A percentile compares a stretch with the other conserved stretches of the same genome.
Evolutionary conservation across 345 rosid species (phyloP).

Genomic region (Odontarrhena argentea): DNA sequence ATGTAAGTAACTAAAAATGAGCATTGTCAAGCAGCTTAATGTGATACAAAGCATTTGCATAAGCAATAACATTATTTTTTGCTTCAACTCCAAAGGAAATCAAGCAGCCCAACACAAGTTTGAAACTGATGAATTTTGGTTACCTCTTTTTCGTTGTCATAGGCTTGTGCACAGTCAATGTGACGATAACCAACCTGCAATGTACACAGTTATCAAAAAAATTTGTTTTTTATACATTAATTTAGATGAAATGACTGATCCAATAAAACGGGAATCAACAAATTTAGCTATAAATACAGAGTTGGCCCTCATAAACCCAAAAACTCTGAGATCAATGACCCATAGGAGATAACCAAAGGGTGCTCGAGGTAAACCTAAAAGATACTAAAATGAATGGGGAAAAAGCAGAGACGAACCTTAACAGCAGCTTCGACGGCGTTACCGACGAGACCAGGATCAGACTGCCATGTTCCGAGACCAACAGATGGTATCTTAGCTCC

Average conservation of each 20-base stretch:
- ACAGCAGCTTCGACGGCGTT: slow-evolving; percentile 48
- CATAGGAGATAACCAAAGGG: no score
- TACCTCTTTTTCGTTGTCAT: slow-evolving; percentile 80
- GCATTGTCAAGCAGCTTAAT: background rate
- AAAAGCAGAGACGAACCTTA: slow-evolving; percentile 34
- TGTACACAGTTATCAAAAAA: no score
- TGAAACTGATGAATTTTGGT: background rate
- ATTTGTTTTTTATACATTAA: background rate
- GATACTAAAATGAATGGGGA: no score
- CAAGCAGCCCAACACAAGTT: background rate
- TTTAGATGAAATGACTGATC: background rate
- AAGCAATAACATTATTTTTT: slow-evolving; percentile 8
- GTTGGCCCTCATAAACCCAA: background rate
- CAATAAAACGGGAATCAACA: background rate
- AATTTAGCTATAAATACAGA: background rate
- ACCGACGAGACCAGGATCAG: slow-evolving; percentile 62
- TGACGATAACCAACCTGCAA: slow-evolving; percentile 76
- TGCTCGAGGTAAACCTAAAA: no score
- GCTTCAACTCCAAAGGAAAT: background rate
- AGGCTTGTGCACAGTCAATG: slow-evolving; percentile 76
- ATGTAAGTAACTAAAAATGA: no score
- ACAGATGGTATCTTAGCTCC: slow-evolving; percentile 63
- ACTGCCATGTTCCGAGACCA: slow-evolving; percentile 64
- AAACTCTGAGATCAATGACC: slow-evolving; percentile 1
- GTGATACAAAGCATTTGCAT: background rate